Evolutionary conservation across 805 yeast genomes (phyloP).

Genomic region (Yarrowia yakushimensis): DNA sequence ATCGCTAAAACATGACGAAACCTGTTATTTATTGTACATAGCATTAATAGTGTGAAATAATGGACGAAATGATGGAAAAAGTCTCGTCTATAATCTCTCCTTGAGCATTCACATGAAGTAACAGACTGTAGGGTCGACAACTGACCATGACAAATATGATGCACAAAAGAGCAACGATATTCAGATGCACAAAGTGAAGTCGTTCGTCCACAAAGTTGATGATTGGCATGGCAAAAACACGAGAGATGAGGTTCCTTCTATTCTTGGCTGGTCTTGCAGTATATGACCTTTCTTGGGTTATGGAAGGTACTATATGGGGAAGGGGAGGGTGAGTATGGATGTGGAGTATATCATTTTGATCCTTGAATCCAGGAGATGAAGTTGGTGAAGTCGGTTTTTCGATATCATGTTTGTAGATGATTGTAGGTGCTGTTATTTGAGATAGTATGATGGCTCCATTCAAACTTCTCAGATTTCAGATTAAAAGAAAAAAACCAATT

Average conservation of each 20-base stretch:
- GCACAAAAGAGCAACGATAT: background rate
- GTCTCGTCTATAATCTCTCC: background rate
- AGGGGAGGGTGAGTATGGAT: background rate
- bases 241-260: no score
- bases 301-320: background rate
- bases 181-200: background rate
- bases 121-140: background rate
- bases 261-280: no score
- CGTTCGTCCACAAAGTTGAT: background rate
- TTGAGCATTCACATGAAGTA: background rate
- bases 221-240: background rate
- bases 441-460: no score
- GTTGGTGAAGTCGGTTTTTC: background rate
- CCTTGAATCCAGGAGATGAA: background rate
- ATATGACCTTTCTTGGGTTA: no score
- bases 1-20: background rate
- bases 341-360: background rate
- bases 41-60: background rate
- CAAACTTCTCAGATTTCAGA: no score
- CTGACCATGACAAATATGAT: background rate
- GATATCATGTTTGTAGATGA: background rate
- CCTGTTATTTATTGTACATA: background rate
- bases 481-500: no score
- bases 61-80: background rate
- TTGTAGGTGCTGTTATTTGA: background rate